Evolutionary conservation across 1,284 basidiomycete species (phyloP).

Genomic region (Phylloporus gajari): DNA sequence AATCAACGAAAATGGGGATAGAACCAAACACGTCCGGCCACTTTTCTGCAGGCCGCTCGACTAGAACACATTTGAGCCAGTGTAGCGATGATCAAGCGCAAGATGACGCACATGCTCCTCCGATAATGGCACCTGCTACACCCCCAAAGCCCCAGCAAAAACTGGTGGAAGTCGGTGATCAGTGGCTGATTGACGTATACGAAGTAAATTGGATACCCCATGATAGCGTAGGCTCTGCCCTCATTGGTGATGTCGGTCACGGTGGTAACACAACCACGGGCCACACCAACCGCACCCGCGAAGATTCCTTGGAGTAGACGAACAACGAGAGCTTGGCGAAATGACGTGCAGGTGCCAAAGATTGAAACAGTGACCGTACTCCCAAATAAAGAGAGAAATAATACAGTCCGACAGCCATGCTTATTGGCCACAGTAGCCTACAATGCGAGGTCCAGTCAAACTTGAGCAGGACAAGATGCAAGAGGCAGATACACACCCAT

Average conservation of each 20-base stretch:
- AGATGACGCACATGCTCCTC: conserved; percentile 76
- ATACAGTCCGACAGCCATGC: conserved; percentile 87
- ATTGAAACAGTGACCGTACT: conserved; percentile 81
- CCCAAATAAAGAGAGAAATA: conserved; percentile 87
- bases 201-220: conserved; percentile 66
- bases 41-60: conserved; percentile 87
- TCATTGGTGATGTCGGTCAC: conserved; percentile 93
- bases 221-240: conserved; percentile 91
- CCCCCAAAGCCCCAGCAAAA: conserved; percentile 98
- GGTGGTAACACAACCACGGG: conserved; percentile 87
- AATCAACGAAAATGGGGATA: conserved; percentile 75
- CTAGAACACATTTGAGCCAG: conserved; percentile 48
- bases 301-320: conserved; percentile 96
- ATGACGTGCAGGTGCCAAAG: conserved; percentile 87
- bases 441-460: conserved; percentile 24
- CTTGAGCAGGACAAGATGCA: conserved; percentile 5
- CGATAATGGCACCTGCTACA: conserved; percentile 88
- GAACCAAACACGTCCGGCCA: conserved; percentile 81
- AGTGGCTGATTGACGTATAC: neutral
- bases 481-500: conserved; percentile 62
- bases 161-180: conserved; percentile 43
- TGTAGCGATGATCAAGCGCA: conserved; percentile 10
- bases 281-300: conserved; percentile 93
- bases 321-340: conserved; percentile 87
- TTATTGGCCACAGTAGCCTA: conserved; percentile 94